A percentile compares a stretch with the other conserved stretches of the same genome.
Conservation (phyloP, 2,329 filamentous ascomycete genomes). For the Aspergillus sp. region DNA sequence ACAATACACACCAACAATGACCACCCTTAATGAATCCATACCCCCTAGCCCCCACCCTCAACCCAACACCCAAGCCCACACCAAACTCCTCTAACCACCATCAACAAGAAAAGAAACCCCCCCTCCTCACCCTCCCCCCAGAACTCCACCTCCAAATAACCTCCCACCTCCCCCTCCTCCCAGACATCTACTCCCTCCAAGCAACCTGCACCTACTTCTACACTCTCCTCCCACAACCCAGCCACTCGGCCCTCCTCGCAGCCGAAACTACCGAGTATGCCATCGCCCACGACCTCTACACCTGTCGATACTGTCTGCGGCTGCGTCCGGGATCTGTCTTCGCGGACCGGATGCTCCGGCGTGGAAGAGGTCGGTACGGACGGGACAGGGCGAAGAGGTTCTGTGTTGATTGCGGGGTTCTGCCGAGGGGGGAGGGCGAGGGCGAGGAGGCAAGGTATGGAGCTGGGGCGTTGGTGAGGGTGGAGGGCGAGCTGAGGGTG, state of each 20-base stretch:
- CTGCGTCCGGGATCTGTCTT: slow-evolving; percentile 26
- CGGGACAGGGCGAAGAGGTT: slow-evolving; percentile 28
- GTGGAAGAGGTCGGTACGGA: slow-evolving; percentile 21
- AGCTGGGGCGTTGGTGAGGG: slow-evolving; percentile 24
- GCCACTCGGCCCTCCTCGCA: slow-evolving; percentile 26
- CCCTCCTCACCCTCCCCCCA: slow-evolving; percentile 26
- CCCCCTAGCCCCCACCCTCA: background rate
- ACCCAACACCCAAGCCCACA: background rate
- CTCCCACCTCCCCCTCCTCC: slow-evolving; percentile 26
- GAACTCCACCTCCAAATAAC: slow-evolving; percentile 35
- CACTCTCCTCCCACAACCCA: slow-evolving; percentile 23
- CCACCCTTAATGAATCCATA: background rate
- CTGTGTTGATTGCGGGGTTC: slow-evolving; percentile 32
- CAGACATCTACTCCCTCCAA: slow-evolving; percentile 28
- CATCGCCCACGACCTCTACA: slow-evolving; percentile 22
- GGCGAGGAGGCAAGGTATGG: slow-evolving; percentile 29
- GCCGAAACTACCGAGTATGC: slow-evolving; percentile 28
- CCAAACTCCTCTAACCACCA: background rate
- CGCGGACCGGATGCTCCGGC: slow-evolving; percentile 30
- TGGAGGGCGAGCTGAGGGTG: slow-evolving; percentile 24
- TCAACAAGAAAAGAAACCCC: background rate
- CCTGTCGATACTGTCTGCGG: slow-evolving; percentile 33
- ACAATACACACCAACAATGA: background rate
- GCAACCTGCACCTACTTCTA: slow-evolving; percentile 32
- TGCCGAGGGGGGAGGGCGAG: slow-evolving; percentile 11